These are phyloP conservation scores for Pyrenula massariospora DNA, from an alignment of 495 filamentous ascomycete genomes.

Conservation along the genomic window DNA sequence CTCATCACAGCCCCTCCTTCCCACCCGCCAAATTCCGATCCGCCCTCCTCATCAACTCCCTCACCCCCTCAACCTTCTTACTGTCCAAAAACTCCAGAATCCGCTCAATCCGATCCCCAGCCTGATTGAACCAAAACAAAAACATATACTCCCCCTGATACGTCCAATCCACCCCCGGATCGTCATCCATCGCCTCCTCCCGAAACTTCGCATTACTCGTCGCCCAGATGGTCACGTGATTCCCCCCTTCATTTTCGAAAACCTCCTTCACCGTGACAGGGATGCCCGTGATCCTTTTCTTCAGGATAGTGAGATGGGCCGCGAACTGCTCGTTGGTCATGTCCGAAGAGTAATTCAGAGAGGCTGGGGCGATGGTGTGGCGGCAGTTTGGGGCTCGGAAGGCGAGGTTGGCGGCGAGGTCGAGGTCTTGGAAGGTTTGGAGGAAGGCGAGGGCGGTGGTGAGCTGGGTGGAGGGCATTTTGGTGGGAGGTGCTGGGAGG, in stretches of 20 bases:
- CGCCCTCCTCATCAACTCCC: background rate
- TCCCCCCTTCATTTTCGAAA: conserved; percentile 9
- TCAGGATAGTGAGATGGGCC: conserved; percentile 8
- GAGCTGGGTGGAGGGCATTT: background rate
- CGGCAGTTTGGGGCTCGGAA: conserved; percentile 8
- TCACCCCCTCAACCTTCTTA: conserved; percentile 1
- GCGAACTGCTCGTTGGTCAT: conserved; percentile 9
- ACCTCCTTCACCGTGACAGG: conserved; percentile 14
- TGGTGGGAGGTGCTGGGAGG: background rate
- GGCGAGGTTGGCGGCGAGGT: conserved; percentile 5
- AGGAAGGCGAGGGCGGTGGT: conserved; percentile 5
- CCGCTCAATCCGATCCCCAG: conserved; percentile 15
- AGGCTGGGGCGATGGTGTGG: conserved; percentile 14
- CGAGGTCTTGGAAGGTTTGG: conserved; percentile 4
- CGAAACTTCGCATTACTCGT: conserved; percentile 8
- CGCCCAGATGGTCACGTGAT: conserved; percentile 17
- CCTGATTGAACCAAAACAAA: conserved; percentile 25
- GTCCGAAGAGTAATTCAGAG: conserved; percentile 9
- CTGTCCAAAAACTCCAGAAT: conserved; percentile 26
- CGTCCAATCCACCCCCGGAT: conserved; percentile 10
- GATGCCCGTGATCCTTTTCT: conserved; percentile 10
- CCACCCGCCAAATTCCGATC: background rate
- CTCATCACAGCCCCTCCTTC: no score
- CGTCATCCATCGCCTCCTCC: conserved; percentile 10
- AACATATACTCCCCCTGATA: conserved; percentile 26